These are phyloP conservation scores for Crithidia fasciculata DNA, from an alignment of 208 protist species.

Conservation along the genomic window DNA sequence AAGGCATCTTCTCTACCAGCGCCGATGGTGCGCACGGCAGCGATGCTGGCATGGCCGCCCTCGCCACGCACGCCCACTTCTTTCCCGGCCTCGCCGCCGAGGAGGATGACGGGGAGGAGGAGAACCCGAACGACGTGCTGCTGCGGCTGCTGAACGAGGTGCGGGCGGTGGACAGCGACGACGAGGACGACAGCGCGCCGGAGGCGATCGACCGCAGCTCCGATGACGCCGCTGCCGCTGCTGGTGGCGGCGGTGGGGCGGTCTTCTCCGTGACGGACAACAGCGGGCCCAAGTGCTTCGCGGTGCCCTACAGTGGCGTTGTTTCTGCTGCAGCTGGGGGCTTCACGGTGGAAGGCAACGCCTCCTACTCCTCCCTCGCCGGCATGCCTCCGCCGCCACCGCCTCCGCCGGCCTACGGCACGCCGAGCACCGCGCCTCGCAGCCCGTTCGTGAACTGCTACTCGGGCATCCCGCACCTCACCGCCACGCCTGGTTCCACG, in stretches of 20 bases:
- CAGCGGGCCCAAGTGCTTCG: constrained; percentile 16
- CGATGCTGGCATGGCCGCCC: constrained; percentile 11
- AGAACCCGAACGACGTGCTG: constrained; percentile 44
- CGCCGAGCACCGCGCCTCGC: constrained; percentile 33
- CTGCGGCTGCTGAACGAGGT: constrained; percentile 58
- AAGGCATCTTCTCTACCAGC: constrained; percentile 32
- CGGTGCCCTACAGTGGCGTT: constrained; percentile 4
- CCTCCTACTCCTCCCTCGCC: constrained; percentile 29
- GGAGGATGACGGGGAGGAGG: constrained; percentile 37
- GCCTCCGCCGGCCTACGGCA: constrained; percentile 39
- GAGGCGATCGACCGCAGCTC: constrained; percentile 24
- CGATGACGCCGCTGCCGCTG: constrained; percentile 30
- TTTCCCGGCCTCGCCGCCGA: constrained; percentile 19
- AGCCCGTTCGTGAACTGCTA: constrained; percentile 47
- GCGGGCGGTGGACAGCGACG: constrained; percentile 38
- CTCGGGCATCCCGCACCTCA: constrained; percentile 38
- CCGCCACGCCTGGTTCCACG: constrained; percentile 12
- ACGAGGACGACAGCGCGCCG: constrained; percentile 13
- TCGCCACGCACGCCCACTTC: constrained; percentile 17
- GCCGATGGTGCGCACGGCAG: constrained; percentile 4
- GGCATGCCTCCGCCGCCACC: constrained; percentile 33
- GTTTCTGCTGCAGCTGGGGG: constrained; percentile 12
- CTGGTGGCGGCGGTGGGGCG: neutral
- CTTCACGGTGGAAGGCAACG: constrained; percentile 59
- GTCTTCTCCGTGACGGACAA: constrained; percentile 23